Base-by-base conservation (phyloP, 106 monocot species). In the Acorus calamus region DNA sequence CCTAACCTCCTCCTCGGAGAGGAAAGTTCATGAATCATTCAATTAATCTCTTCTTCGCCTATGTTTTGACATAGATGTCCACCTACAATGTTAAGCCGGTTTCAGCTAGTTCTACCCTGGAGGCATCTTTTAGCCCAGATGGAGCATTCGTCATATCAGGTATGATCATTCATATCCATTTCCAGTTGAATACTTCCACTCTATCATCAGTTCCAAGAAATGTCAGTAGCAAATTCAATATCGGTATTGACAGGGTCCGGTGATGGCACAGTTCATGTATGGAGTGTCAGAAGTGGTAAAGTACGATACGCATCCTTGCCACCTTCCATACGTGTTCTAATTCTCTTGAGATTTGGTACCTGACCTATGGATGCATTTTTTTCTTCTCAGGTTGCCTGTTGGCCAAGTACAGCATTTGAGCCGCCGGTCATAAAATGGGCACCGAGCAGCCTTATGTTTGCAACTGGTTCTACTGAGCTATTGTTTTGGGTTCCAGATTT, bases 401-500 rank as follows among this genome's bases (percentile, higher is more conserved):
- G 98, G 98, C 80, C 80, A 48, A 98, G 98, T 67, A 88, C 88
- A 12, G 98, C 91, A 68, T 73, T 71, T 3, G 98, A 92, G 52
- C 92, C 98, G n/a, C 98, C 98, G 3, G 68, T 92, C 8, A 85
- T 98, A 52, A 92, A 88, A 72, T 98, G 98, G 98, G 80, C 75
- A 53, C 88, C 98, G 28, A 88, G 88, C 62, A 71, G 59, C 13
- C 83, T 83, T 14, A 83, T 88, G 87, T 92, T 98, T 72, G 78
- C 74, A 3, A 98, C 98, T 14, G 98, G 88, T 58, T 92, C 98
- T 51, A 85, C 85, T 41, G 98, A 98, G 49, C 61, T 98, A 11
- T 98, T 92, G 49, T 98, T 88, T 72, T 98, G 98, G 98, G 64
- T 98, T 59, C 98, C 98, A 11, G 92, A 98, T 58, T 81, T 98